A percentile compares a stretch with the other conserved stretches of the same genome.
Conservation (phyloP, 23 red algal genomes). For the Gracilaria domingensis region DNA sequence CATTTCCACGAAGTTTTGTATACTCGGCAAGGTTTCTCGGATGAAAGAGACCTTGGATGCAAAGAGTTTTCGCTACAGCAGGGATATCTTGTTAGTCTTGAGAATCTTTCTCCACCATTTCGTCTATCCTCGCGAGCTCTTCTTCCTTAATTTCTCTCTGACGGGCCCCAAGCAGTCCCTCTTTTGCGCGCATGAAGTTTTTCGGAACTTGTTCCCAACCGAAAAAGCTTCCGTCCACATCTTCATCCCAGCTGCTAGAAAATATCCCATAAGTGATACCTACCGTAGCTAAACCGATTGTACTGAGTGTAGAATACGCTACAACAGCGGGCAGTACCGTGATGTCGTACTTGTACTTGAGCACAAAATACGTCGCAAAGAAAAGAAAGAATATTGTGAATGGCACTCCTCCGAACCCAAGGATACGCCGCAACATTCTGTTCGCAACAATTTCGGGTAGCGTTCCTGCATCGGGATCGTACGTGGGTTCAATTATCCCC, state of each 20-base stretch:
- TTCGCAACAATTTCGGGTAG: constrained; percentile 80
- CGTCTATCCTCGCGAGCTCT: constrained; percentile 41
- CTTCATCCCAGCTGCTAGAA: constrained; percentile 79
- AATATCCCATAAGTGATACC: constrained; percentile 92
- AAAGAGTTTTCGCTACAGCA: too few species aligned
- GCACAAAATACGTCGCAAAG: constrained; percentile 77
- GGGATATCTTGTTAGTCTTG: background rate
- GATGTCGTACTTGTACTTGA: constrained; percentile 78
- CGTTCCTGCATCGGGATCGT: constrained; percentile 48
- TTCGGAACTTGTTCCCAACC: constrained; percentile 64
- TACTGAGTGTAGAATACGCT: constrained; percentile 73
- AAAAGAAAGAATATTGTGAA: constrained; percentile 62
- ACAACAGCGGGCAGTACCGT: constrained; percentile 77
- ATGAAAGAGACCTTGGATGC: too few species aligned
- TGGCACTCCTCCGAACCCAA: constrained; percentile 73
- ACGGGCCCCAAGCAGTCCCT: constrained; percentile 72
- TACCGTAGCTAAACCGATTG: constrained; percentile 68
- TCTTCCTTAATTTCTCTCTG: constrained; percentile 63
- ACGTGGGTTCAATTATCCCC: constrained; percentile 35
- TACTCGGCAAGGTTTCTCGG: too few species aligned
- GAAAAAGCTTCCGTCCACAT: constrained; percentile 55
- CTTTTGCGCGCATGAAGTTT: constrained; percentile 73
- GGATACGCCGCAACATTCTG: constrained; percentile 80
- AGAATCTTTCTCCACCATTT: constrained; percentile 18
- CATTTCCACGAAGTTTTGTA: too few species aligned